Evolutionary conservation across 2,329 filamentous ascomycete genomes (phyloP), one percentile per base, ranked within the genome.

Genomic region (Tolypocladium cylindrosporum): DNA sequence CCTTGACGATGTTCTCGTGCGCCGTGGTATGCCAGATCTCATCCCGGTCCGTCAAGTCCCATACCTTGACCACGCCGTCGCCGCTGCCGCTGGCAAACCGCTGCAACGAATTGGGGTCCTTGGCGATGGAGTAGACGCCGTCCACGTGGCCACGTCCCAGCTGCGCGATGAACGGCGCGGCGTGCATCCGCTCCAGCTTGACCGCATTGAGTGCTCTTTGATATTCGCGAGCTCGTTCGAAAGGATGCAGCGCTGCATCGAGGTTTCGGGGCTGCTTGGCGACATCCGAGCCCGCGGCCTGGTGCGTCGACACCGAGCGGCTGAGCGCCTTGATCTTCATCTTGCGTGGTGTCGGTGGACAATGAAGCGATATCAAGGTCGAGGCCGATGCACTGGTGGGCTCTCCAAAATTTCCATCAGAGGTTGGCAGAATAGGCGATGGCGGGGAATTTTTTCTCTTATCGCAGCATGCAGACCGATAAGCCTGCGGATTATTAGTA

Each of bases 1-100:
- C 89, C 77, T 96, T 96, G 65, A 97, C 90, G 51, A 97, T 87
- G 65, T 96, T 96, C 66, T 96, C 90, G 71, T 99, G 95, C 31
- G 91, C 93, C 62, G 88, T 85, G 3, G 83, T 82, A 66, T 89
- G 81, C 87, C 89, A 93, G 54, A 87, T 80, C 69, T 94, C 88
- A 36, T 88, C 85, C 58, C 84, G 79, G 61, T 79, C 87, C 11
- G 85, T 81, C 66, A 94, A 61, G 57, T 95, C 88, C 91, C 91
- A 96, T 40, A 94, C 88, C 74, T 99, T 99, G 59, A 99, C 84
- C 11, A 97, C 85, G 63, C 94, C 93, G 72, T 99, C 94, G 62
- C 92, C 92, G 64, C 88, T 91, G 50, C 90, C 91, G 67, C 89
- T 93, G 8, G 91, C 90, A 65, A 92, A 83, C 58, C 86, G 79